Evolutionary conservation across 371 early-diverging fungal species (phyloP), one percentile per base, ranked within the genome.

Genomic region (Thermomucor indicae-seudaticae): DNA sequence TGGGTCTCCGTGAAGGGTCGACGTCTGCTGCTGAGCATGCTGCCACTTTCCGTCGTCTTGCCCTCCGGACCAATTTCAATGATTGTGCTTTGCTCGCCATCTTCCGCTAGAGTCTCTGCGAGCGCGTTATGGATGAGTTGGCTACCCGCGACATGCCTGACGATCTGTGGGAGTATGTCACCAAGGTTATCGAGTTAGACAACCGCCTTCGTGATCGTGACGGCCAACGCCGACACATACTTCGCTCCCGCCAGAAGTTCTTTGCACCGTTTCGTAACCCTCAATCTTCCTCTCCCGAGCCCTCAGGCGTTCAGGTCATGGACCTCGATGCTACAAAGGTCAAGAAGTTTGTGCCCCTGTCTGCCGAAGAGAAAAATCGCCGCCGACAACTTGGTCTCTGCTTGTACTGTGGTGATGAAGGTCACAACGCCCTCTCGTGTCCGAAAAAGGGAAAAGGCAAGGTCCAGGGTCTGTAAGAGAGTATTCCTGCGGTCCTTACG

Each of bases 101-200:
- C 3, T 51, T 51, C 20, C 43, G 51, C 10, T 6, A 34, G 23
- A 35, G 43, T n/a, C 38, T 51, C 5, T 41, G 17, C 17, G 31
- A 52, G 14, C 44, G 40, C 5, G 27, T 51, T 12, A 40, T 42
- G 31, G 39, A 34, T 49, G 39, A 39, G n/a, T n/a, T 49, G 6
- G 49, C 51, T 20, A 29, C 51, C 8, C 51, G 43, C 35, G 44
- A 51, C n/a, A 51, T 51, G 44, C 43, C 52, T 10, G 22, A 3
- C 17, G 44, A 42, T 8, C 43, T 51, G 4, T 35, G 44, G 37
- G 6, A 6, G 10, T 51, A 51, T 20, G 43, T 44, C 4, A 28
- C 20, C 3, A 53, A 53, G 40, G 47, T 46, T 5, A 46, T 53
- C 28, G 46, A 53, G 17, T 8, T 51, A 3, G 52, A 51, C 44